Conservation (phyloP, 2,329 filamentous ascomycete genomes). For the Cephalotrichum gorgonifer region DNA sequence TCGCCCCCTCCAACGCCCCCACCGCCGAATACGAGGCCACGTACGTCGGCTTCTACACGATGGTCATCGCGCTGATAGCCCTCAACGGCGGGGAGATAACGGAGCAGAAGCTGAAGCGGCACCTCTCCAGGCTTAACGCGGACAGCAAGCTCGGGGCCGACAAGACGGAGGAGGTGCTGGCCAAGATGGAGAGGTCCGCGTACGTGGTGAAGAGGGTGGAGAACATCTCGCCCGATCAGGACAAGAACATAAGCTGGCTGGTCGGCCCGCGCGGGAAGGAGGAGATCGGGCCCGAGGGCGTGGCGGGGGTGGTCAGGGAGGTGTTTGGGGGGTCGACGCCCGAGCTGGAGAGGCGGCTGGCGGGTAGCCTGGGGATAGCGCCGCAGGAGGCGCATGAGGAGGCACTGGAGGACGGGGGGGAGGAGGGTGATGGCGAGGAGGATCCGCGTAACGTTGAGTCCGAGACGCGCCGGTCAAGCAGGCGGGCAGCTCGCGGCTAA, state of each 20-base stretch:
- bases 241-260: constrained; percentile 70
- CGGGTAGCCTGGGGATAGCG: constrained; percentile 48
- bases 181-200: constrained; percentile 67
- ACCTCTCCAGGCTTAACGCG: constrained; percentile 65
- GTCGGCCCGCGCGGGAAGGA: constrained; percentile 78
- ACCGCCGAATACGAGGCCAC: constrained; percentile 60
- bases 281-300: constrained; percentile 70
- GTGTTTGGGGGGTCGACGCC: constrained; percentile 44
- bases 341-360: constrained; percentile 49
- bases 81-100: constrained; percentile 64
- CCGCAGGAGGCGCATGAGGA: constrained; percentile 12
- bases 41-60: constrained; percentile 72
- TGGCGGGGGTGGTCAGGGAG: constrained; percentile 57
- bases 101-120: constrained; percentile 69
- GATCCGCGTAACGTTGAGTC: constrained; percentile 10
- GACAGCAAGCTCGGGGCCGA: constrained; percentile 64
- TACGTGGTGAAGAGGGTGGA: constrained; percentile 73
- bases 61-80: constrained; percentile 67
- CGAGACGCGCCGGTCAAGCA: not conserved
- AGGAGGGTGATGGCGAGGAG: constrained; percentile 5
- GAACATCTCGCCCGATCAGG: constrained; percentile 47
- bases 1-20: constrained; percentile 57
- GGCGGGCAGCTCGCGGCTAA: not conserved
- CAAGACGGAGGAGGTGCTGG: constrained; percentile 65
- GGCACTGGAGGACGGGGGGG: constrained; percentile 11